Percentiles rank a stretch among this genome's conserved stretches.
These are phyloP conservation scores for Acanthamoeba lenticulata DNA, from an alignment of 208 protist genomes.

Conservation along the genomic window DNA sequence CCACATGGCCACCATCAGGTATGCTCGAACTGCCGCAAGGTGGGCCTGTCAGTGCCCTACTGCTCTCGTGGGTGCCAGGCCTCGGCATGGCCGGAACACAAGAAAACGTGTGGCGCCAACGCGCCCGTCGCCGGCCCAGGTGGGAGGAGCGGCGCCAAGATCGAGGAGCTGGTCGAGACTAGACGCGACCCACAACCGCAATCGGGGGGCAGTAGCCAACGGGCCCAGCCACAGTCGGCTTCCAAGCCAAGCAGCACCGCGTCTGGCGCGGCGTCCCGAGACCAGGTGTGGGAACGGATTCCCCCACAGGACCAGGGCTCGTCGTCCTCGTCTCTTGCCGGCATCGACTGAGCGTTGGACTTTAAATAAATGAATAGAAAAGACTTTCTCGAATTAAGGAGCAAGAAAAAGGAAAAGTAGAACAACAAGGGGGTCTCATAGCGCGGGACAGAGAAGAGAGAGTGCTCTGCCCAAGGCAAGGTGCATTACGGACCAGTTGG, in stretches of 20 bases:
- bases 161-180: constrained; percentile 5
- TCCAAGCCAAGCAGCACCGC: neutral
- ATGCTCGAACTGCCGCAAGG: constrained; percentile 29
- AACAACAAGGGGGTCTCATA: too few species aligned
- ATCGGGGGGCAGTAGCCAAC: too few species aligned
- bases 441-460: too few species aligned
- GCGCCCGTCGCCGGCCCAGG: neutral
- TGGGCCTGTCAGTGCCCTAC: constrained; percentile 25
- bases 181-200: neutral
- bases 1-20: neutral
- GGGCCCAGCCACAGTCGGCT: too few species aligned
- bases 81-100: constrained; percentile 21
- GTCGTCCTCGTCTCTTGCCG: neutral
- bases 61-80: constrained; percentile 66
- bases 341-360: constrained; percentile 21
- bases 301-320: too few species aligned
- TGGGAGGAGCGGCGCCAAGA: neutral
- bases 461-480: too few species aligned
- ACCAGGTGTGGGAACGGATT: constrained; percentile 10
- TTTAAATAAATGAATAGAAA: too few species aligned
- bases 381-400: too few species aligned
- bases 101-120: constrained; percentile 38
- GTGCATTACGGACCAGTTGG: too few species aligned
- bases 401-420: too few species aligned
- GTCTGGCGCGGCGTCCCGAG: neutral